Evolutionary conservation across 306 rosid genomes (phyloP).

Genomic region (Rosa persica): DNA sequence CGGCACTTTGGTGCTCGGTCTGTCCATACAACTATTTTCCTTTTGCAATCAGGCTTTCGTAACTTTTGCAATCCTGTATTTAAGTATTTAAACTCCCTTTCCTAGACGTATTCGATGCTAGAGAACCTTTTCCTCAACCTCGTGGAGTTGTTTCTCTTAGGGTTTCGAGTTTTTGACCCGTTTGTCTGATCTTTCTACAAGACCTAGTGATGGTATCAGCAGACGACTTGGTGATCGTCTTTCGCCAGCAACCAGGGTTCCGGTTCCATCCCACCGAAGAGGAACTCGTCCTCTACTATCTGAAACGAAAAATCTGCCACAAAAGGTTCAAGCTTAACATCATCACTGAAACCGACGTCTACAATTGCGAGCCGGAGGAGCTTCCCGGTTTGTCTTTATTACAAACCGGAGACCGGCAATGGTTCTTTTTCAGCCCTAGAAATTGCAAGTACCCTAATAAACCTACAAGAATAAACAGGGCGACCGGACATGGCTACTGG

Average conservation of each 20-base stretch:
- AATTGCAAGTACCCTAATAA: conserved; percentile 78
- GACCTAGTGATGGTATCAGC: conserved; percentile 31
- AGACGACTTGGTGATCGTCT: conserved; percentile 32
- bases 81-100: not conserved
- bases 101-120: too few species aligned
- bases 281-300: conserved; percentile 71
- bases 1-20: not conserved
- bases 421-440: conserved; percentile 87
- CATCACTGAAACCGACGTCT: conserved; percentile 70
- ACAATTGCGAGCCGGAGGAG: conserved; percentile 90
- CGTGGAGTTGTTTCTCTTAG: not conserved
- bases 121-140: not conserved
- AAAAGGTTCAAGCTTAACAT: conserved; percentile 57
- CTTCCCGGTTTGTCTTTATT: conserved; percentile 79
- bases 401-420: conserved; percentile 78
- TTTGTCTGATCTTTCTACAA: not conserved
- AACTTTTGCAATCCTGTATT: not conserved
- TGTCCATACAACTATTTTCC: not conserved
- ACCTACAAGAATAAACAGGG: conserved; percentile 72
- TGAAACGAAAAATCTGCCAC: conserved; percentile 76
- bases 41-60: not conserved
- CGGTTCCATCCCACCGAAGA: conserved; percentile 93
- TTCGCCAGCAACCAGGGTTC: conserved; percentile 75
- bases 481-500: conserved; percentile 82
- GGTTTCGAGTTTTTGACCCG: not conserved